Conservation (phyloP, 805 yeast species). For the Candida sonorensis region DNA sequence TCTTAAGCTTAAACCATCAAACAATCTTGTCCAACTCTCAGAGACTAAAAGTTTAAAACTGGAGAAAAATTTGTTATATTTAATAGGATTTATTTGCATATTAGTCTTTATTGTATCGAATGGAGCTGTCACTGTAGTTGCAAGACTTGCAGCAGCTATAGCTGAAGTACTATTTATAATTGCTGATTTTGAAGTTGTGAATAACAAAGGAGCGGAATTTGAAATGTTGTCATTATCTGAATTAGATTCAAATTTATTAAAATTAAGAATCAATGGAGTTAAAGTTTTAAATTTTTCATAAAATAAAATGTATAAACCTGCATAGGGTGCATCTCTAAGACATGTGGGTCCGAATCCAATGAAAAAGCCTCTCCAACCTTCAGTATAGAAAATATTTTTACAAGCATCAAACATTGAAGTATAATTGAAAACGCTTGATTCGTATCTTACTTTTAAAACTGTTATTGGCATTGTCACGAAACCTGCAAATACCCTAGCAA, state of each 20-base stretch:
- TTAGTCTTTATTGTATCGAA: slow-evolving; percentile 92
- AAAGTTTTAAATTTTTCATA: slow-evolving; percentile 68
- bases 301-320: slow-evolving; percentile 82
- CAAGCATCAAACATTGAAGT: slow-evolving; percentile 56
- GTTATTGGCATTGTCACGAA: slow-evolving; percentile 92
- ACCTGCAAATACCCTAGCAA: slow-evolving; percentile 78
- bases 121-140: slow-evolving; percentile 88
- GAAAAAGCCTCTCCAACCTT: slow-evolving; percentile 67
- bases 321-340: slow-evolving; percentile 91
- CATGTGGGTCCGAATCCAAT: slow-evolving; percentile 84
- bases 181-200: slow-evolving; percentile 30
- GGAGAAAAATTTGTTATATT: slow-evolving; percentile 34
- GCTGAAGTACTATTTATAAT: slow-evolving; percentile 73
- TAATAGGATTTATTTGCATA: slow-evolving; percentile 63
- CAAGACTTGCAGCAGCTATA: slow-evolving; percentile 62
- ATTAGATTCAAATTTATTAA: no score
- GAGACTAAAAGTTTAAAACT: slow-evolving; percentile 33
- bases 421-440: slow-evolving; percentile 72
- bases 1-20: slow-evolving; percentile 79
- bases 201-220: slow-evolving; percentile 1
- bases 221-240: not conserved
- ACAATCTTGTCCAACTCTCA: slow-evolving; percentile 51
- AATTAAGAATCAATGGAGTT: slow-evolving; percentile 37
- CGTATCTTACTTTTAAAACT: slow-evolving; percentile 80
- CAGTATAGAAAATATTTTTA: slow-evolving; percentile 42